Evolutionary conservation across 768 basidiomycete species (phyloP).

Genomic region (Lactifluus hygrophoroides): DNA sequence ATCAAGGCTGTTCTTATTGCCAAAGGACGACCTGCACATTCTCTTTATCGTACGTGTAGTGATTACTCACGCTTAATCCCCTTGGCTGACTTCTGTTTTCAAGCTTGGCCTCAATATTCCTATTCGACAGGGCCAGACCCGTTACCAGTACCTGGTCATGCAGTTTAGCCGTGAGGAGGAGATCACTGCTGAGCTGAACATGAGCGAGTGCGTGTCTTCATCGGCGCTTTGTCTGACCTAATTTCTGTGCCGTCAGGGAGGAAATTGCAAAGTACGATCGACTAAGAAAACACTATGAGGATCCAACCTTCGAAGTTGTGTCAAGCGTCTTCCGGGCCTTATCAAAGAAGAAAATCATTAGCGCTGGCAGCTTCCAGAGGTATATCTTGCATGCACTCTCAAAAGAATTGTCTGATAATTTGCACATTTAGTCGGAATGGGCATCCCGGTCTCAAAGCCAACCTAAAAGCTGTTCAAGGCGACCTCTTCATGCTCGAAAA

Average conservation of each 20-base stretch:
- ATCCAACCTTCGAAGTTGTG: constrained; percentile 91
- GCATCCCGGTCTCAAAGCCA: constrained; percentile 93
- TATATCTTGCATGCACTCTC: constrained; percentile 25
- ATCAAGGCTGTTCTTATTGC: constrained; percentile 81
- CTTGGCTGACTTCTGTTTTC: not conserved
- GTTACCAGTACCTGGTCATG: constrained; percentile 97
- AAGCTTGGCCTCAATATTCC: constrained; percentile 88
- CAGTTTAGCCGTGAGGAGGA: constrained; percentile 97
- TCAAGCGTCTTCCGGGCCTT: constrained; percentile 89
- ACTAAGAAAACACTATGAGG: constrained; percentile 89
- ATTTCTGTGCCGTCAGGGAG: constrained; percentile 39
- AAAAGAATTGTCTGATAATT: not conserved
- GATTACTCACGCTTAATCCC: not conserved
- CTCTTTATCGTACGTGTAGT: constrained; percentile 72
- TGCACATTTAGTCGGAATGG: constrained; percentile 59
- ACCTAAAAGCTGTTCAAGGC: constrained; percentile 93
- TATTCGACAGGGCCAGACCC: constrained; percentile 95
- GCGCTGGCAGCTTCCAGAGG: constrained; percentile 82
- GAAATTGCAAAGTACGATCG: constrained; percentile 72
- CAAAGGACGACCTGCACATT: constrained; percentile 94
- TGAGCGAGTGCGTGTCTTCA: constrained; percentile 63
- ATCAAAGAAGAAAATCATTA: constrained; percentile 85
- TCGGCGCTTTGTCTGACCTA: not conserved
- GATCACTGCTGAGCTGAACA: constrained; percentile 89
- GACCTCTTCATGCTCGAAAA: constrained; percentile 98